Evolutionary conservation across 352 stramenopile species (phyloP).

Genomic region (Phytophthora fragariaefolia): DNA sequence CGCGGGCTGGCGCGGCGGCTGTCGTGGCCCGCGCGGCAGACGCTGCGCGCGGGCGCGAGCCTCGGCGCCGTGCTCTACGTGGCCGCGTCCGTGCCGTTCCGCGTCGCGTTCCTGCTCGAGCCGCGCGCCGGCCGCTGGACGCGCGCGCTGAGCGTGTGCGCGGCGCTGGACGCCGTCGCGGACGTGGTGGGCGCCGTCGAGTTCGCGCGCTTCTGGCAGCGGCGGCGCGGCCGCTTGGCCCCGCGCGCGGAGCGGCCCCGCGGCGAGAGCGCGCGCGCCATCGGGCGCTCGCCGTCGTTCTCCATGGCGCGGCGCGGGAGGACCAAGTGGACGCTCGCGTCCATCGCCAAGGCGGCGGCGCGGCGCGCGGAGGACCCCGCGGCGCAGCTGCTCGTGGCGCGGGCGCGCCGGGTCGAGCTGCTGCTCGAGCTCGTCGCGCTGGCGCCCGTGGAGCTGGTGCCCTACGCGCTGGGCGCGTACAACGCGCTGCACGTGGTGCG

Average conservation of each 20-base stretch:
- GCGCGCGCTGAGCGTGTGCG: conserved; percentile 17
- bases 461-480: conserved; percentile 38
- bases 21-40: conserved; percentile 22
- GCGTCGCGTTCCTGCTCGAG: conserved; percentile 26
- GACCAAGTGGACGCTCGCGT: conserved; percentile 31
- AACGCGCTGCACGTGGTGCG: conserved; percentile 71
- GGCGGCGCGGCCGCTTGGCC: conserved; percentile 8
- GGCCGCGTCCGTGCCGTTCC: conserved; percentile 30
- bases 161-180: conserved; percentile 13
- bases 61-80: conserved; percentile 27
- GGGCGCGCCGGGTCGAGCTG: conserved; percentile 45
- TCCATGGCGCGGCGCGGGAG: background rate
- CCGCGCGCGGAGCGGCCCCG: no score
- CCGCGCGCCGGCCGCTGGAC: conserved; percentile 18
- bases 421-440: conserved; percentile 60
- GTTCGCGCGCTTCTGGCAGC: conserved; percentile 25
- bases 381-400: background rate
- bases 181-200: conserved; percentile 23
- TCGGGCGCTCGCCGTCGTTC: conserved; percentile 20
- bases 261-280: no score
- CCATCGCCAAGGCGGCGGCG: conserved; percentile 2
- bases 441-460: conserved; percentile 60
- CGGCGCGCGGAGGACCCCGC: background rate
- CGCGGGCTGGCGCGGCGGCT: no score
- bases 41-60: conserved; percentile 14